Evolutionary conservation across 805 yeast species (phyloP).

Genomic region (Torulaspora quercuum): DNA sequence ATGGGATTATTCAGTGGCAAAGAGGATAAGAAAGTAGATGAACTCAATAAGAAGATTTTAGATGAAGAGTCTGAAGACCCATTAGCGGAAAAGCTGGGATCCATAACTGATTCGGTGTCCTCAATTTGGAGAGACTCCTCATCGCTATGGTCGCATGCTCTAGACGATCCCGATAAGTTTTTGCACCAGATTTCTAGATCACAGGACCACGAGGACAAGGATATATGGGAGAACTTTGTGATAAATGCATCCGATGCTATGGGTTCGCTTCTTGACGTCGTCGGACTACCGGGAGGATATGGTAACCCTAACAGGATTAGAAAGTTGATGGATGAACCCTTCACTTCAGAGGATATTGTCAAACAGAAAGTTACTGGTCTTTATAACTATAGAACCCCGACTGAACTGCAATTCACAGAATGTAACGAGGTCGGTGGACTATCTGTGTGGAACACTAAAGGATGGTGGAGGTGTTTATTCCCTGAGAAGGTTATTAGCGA

Average conservation of each 20-base stretch:
- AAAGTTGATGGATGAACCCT: constrained; percentile 19
- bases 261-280: constrained; percentile 28
- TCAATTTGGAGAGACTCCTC: constrained; percentile 19
- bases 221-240: constrained; percentile 18
- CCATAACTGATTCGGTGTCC: constrained; percentile 19
- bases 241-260: constrained; percentile 21
- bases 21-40: constrained; percentile 16
- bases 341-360: constrained; percentile 17
- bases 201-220: constrained; percentile 14
- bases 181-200: constrained; percentile 11
- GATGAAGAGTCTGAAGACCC: constrained; percentile 11
- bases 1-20: constrained; percentile 24
- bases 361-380: constrained; percentile 39
- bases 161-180: constrained; percentile 18
- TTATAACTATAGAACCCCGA: constrained; percentile 57
- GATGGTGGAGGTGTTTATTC: constrained; percentile 88
- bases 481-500: constrained; percentile 49
- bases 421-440: constrained; percentile 66
- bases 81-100: constrained; percentile 14
- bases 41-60: constrained; percentile 16
- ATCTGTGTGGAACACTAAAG: constrained; percentile 78
- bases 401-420: constrained; percentile 52
- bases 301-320: constrained; percentile 20
- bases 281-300: constrained; percentile 26
- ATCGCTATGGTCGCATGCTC: constrained; percentile 20